Base-by-base conservation (phyloP, 768 basidiomycete species). In the Lanmaoa pseudosensibilis region DNA sequence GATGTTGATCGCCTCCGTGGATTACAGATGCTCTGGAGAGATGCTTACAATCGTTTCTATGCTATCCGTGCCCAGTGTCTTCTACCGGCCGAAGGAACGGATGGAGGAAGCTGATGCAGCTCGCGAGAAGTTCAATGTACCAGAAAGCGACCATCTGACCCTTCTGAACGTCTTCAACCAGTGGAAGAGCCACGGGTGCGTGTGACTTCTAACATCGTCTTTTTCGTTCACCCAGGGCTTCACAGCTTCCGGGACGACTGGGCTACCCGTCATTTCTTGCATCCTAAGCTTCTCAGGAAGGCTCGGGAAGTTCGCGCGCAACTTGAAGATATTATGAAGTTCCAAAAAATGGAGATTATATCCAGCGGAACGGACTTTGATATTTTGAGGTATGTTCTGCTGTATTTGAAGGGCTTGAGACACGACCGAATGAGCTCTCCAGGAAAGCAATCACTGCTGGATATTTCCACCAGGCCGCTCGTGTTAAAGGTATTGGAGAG, bases 41-140 rank as follows among this genome's bases (percentile, higher is more conserved):
- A 97, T 98, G 92, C 77, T 99, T 63, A 98, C 97, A 4, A 97
- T 99, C 58, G 97, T 99, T 21, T 96, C 94, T 2, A 99, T 99
- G 97, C 79, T 99, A 34, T 96, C 94, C 9, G 97, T 99, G 4
- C 97, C 96, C 43, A 94, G 92, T 58, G 94, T 98, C 25, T 98
- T 98, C 74, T 98, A 98, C 71, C 82, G 97, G 46, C 97, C 97
- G 8, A 94, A 96, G 74, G 95, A 98, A 72, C 79, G 96, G 58
- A 88, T 95, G 83, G 97, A 99, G 66, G 97, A 99, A 76, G 90
- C 92, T 32, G 97, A 99, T 73, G 96, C 94, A 3, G 94, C 95
- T 12, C 78, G 97, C 62, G 96, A 98, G 73, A 98, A 98, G 78
- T 99, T 98, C 73, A 94, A 95, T 55, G 97, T 99, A 4, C 93